Conservation (phyloP, 495 filamentous ascomycete genomes). For the Chaetomium cochliodes region DNA sequence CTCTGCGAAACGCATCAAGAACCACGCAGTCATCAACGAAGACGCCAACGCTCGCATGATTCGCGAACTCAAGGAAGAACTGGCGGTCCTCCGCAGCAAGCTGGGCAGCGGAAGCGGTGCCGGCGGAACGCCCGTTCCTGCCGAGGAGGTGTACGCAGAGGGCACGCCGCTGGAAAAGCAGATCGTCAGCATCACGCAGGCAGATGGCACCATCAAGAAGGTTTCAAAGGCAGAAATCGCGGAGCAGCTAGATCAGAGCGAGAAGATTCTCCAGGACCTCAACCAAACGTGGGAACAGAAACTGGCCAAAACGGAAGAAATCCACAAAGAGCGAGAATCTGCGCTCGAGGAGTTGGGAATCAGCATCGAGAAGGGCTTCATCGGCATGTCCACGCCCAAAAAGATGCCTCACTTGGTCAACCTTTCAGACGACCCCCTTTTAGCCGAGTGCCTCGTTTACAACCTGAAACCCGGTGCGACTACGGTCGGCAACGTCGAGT, state of each 20-base stretch:
- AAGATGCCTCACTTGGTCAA: constrained; percentile 99
- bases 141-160: constrained; percentile 82
- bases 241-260: constrained; percentile 90
- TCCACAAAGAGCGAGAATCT: constrained; percentile 95
- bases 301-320: constrained; percentile 87
- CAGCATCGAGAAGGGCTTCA: constrained; percentile 97
- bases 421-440: constrained; percentile 88
- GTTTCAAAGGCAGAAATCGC: constrained; percentile 98
- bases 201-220: constrained; percentile 85
- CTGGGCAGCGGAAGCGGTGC: constrained; percentile 64
- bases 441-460: constrained; percentile 97
- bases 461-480: constrained; percentile 96
- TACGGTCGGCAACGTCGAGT: constrained; percentile 86
- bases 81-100: constrained; percentile 82
- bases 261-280: constrained; percentile 93
- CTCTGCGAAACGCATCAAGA: constrained; percentile 98
- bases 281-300: constrained; percentile 99
- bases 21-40: constrained; percentile 98
- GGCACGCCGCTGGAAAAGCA: constrained; percentile 92
- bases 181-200: constrained; percentile 86
- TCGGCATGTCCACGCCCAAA: constrained; percentile 93
- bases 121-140: constrained; percentile 46
- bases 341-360: constrained; percentile 96
- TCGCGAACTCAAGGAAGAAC: constrained; percentile 92
- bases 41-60: constrained; percentile 99